A percentile compares a stretch with the other conserved stretches of the same genome.
These are phyloP conservation scores for Logfia minima DNA, from an alignment of 129 eudicot genomes.

Conservation along the genomic window DNA sequence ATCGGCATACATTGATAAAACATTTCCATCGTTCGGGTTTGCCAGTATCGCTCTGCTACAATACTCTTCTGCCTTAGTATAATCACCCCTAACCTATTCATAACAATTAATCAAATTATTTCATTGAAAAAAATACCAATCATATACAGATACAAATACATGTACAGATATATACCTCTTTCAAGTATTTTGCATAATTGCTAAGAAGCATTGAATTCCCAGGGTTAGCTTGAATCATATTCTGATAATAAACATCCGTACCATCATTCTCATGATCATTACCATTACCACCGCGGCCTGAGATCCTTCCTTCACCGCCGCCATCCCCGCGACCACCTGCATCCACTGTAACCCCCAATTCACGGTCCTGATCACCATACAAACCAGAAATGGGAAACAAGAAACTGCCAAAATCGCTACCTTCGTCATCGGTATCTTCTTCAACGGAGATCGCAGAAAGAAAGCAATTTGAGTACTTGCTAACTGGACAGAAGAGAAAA, in stretches of 20 bases:
- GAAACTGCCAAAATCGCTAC: slow-evolving; percentile 22
- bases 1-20: slow-evolving; percentile 60
- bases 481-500: not conserved
- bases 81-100: slow-evolving; percentile 9
- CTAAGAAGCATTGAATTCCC: slow-evolving; percentile 54
- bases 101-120: too few species aligned
- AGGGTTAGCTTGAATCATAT: slow-evolving; percentile 66
- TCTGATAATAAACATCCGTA: slow-evolving; percentile 47
- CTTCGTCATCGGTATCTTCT: slow-evolving; percentile 32
- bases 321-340: slow-evolving; percentile 1
- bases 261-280: slow-evolving; percentile 32
- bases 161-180: slow-evolving; percentile 54
- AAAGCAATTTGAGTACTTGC: not conserved
- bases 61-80: slow-evolving; percentile 62
- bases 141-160: not conserved
- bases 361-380: not conserved
- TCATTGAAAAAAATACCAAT: too few species aligned
- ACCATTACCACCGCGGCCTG: slow-evolving; percentile 36
- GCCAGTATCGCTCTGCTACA: slow-evolving; percentile 68
- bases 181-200: slow-evolving; percentile 64
- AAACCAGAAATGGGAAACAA: slow-evolving; percentile 41
- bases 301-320: slow-evolving; percentile 33
- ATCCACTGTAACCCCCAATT: not conserved
- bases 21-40: slow-evolving; percentile 51
- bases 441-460: slow-evolving; percentile 27